Evolutionary conservation across 768 basidiomycete genomes (phyloP).

Genomic region (Pulveroboletus sp.): DNA sequence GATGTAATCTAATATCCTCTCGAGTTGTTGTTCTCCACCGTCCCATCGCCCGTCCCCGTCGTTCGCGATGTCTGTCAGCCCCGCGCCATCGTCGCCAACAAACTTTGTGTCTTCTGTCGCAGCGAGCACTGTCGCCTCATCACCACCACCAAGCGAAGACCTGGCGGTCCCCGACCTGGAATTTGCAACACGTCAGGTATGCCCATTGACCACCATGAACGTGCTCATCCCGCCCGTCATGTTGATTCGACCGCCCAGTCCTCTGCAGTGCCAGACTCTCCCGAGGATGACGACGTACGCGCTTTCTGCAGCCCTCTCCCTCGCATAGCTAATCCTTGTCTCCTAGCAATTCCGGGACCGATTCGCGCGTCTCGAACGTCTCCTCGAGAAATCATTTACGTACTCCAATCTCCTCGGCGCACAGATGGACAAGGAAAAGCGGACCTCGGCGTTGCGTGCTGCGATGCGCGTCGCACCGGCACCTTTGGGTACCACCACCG

Average conservation of each 20-base stretch:
- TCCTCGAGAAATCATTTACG: slow-evolving; percentile 73
- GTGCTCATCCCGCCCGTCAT: background rate
- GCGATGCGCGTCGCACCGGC: slow-evolving; percentile 21
- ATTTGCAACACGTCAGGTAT: slow-evolving; percentile 13
- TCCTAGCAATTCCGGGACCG: slow-evolving; percentile 48
- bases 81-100: slow-evolving; percentile 9
- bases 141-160: slow-evolving; percentile 21
- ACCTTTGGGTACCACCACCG: background rate
- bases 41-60: background rate
- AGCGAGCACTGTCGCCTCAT: slow-evolving; percentile 26
- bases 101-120: slow-evolving; percentile 18
- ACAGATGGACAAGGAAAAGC: slow-evolving; percentile 64
- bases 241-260: slow-evolving; percentile 3
- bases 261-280: slow-evolving; percentile 4
- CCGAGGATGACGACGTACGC: slow-evolving; percentile 22
- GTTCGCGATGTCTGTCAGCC: slow-evolving; percentile 21
- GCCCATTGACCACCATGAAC: background rate
- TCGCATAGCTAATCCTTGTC: background rate
- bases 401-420: slow-evolving; percentile 67
- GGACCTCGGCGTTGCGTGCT: slow-evolving; percentile 27
- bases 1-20: slow-evolving; percentile 18
- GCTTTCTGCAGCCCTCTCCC: too few relatives aligned
- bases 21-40: background rate
- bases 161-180: background rate
- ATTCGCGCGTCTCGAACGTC: slow-evolving; percentile 51